Percentiles rank a stretch among this genome's conserved stretches.
phyloP scores from a whole-genome alignment of 2,329 filamentous ascomycete species.

The Chaetomium sp. region DNA sequence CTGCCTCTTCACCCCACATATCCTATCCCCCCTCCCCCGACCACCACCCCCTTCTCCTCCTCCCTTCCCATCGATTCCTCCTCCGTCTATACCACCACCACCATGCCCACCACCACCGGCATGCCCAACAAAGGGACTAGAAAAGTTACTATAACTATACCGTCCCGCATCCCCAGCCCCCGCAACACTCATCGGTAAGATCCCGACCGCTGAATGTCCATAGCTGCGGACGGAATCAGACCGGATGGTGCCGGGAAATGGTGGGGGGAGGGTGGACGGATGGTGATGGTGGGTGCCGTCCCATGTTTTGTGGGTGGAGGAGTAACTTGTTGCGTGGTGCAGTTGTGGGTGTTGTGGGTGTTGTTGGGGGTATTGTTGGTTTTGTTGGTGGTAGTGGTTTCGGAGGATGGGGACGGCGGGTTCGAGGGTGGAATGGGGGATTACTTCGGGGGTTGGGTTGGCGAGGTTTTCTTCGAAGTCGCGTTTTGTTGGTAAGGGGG shows the following conservation, averaged over 20 bases:
- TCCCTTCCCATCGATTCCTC: neutral
- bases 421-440: conserved; percentile 4
- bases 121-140: conserved; percentile 7
- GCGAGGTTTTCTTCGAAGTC: conserved; percentile 2
- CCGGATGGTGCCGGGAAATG: no score
- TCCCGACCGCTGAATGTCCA: neutral
- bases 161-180: neutral
- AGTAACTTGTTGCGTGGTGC: neutral
- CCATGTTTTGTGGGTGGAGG: neutral
- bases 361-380: neutral
- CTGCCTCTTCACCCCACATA: conserved; percentile 28
- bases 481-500: neutral
- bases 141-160: conserved; percentile 5
- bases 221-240: neutral
- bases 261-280: neutral
- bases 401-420: neutral
- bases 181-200: neutral
- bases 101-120: conserved; percentile 2
- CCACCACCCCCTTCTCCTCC: neutral
- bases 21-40: conserved; percentile 5
- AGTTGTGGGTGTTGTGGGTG: neutral
- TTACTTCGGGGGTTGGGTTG: neutral
- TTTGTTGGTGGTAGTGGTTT: neutral
- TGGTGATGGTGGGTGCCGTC: neutral
- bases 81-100: neutral